Evolutionary conservation across 2,329 filamentous ascomycete genomes (phyloP).

Genomic region (Pseudogymnoascus sp.): DNA sequence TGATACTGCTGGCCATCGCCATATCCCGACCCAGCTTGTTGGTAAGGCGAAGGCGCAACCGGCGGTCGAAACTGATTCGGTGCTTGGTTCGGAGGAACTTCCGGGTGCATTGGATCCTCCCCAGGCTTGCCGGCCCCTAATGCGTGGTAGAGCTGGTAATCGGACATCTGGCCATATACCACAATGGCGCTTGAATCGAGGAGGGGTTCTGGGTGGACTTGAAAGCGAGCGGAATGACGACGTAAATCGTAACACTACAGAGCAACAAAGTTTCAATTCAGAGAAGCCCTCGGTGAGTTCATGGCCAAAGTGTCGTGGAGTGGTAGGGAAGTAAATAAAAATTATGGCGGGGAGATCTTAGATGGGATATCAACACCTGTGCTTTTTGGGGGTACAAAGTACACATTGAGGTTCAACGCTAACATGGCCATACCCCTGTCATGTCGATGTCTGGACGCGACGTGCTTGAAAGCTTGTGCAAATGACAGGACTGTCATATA

Average conservation of each 20-base stretch:
- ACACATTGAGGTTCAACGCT: conserved; percentile 4
- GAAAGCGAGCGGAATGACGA: background rate
- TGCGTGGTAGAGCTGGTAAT: conserved; percentile 47
- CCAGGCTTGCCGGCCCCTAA: conserved; percentile 46
- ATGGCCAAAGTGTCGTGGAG: background rate
- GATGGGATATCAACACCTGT: conserved; percentile 7
- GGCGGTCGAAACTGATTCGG: conserved; percentile 49
- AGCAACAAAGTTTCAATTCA: background rate
- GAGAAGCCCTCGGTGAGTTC: background rate
- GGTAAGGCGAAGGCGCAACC: conserved; percentile 43
- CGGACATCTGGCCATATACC: conserved; percentile 37
- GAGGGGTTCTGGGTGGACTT: background rate
- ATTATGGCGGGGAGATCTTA: conserved; percentile 6
- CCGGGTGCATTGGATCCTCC: conserved; percentile 47
- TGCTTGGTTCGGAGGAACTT: conserved; percentile 39
- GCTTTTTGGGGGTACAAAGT: conserved; percentile 7
- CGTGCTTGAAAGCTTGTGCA: conserved; percentile 2
- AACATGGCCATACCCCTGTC: conserved; percentile 2
- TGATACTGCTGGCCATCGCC: conserved; percentile 10
- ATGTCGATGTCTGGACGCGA: background rate
- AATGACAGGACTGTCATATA: conserved; percentile 4
- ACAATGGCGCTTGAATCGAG: background rate
- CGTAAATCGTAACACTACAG: conserved; percentile 4
- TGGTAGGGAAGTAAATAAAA: background rate
- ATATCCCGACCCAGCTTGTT: conserved; percentile 20